These are phyloP conservation scores for Hypoxylon perforatum DNA, from an alignment of 495 filamentous ascomycete genomes.

Conservation along the genomic window DNA sequence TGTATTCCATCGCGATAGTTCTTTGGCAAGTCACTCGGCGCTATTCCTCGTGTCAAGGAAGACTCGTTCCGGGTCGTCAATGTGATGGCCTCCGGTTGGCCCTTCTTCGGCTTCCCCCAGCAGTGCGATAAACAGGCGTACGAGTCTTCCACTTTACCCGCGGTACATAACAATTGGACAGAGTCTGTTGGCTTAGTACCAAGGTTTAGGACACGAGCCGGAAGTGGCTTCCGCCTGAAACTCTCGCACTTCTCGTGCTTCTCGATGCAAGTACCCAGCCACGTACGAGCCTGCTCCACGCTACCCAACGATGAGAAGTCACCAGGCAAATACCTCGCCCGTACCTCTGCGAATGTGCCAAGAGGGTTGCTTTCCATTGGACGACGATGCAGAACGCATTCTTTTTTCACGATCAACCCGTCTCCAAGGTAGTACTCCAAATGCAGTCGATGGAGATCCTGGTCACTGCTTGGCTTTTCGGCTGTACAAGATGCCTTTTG, in stretches of 20 bases:
- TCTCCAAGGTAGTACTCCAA: background rate
- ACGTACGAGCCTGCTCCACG: background rate
- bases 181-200: background rate
- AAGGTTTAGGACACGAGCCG: background rate
- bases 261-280: background rate
- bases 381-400: background rate
- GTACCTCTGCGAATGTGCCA: background rate
- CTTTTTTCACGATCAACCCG: constrained; percentile 1
- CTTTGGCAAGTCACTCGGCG: background rate
- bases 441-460: background rate
- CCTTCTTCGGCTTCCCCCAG: constrained; percentile 4
- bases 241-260: constrained; percentile 1
- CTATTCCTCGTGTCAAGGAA: background rate
- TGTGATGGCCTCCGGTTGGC: constrained; percentile 1
- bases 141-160: background rate
- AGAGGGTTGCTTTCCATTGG: background rate
- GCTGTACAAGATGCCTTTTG: constrained; percentile 1
- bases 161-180: background rate
- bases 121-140: constrained; percentile 3
- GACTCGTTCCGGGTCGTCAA: background rate
- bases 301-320: background rate
- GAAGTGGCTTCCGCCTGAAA: background rate
- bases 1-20: too few relatives aligned
- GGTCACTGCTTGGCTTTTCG: background rate
- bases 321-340: background rate